Percentiles rank a stretch among this genome's conserved stretches.
phyloP scores from a whole-genome alignment of 2,329 filamentous ascomycete genomes.

The Monosporascus sp. region DNA sequence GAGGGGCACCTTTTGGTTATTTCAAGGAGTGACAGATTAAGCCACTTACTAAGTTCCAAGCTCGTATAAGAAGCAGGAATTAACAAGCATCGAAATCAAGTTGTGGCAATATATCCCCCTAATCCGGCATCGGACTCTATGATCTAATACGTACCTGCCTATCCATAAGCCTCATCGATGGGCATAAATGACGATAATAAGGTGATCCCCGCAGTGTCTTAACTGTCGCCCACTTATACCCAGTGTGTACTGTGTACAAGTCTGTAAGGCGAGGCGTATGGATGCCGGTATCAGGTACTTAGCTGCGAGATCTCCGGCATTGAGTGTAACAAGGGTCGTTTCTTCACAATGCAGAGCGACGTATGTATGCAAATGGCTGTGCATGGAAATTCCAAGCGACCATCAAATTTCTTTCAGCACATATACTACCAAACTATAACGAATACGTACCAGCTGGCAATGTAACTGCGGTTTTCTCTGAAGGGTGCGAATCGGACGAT shows the following conservation, averaged over 20 bases:
- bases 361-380: not conserved
- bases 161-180: too few relatives aligned
- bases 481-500: not conserved
- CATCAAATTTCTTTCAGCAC: not conserved
- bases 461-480: not conserved
- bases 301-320: not conserved
- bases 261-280: too few relatives aligned
- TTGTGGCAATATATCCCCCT: not conserved
- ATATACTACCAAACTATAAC: not conserved
- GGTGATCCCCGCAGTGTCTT: too few relatives aligned
- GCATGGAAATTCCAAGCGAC: not conserved
- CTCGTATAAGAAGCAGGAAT: too few relatives aligned
- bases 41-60: too few relatives aligned
- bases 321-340: not conserved
- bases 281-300: not conserved
- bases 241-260: too few relatives aligned
- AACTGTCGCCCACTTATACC: too few relatives aligned
- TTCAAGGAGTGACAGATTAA: not conserved
- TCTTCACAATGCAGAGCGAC: not conserved
- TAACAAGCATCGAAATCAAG: not conserved
- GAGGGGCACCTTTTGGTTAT: too few relatives aligned
- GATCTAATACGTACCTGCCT: not conserved
- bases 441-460: too few relatives aligned
- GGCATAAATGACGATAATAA: too few relatives aligned
- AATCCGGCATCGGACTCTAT: not conserved